Evolutionary conservation across 768 basidiomycete genomes (phyloP), one percentile per base, ranked within the genome.

Genomic region (Leccinum ochraceum): DNA sequence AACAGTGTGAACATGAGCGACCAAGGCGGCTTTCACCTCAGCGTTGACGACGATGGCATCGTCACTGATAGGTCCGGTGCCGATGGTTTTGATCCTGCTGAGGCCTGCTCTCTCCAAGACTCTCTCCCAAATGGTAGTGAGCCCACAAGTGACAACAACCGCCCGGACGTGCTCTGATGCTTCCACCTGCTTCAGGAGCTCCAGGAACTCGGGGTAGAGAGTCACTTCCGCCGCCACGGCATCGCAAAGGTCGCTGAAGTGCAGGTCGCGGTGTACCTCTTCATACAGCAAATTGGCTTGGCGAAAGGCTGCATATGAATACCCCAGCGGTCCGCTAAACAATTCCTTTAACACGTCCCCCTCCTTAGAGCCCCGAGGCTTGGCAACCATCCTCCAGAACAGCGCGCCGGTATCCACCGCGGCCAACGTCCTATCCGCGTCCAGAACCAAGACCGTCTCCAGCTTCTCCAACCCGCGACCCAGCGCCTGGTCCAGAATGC

Each of bases 1-100:
- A 60, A 62, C 37, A n/a, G 58, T 60, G 28, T 54, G 61, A 36
- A 62, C 22, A 54, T 62, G 61, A 51, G 30, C 30, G 30, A 62
- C 61, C 61, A 62, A 60, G 58, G 61, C 58, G 24, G 61, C 61
- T 60, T 62, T 62, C 53, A 62, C 58, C 61, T 62, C 61, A 60
- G 61, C 53, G 48, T 42, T 62, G 48, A 62, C 58, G 37, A 62
- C 37, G 48, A 60, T 26, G 58, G 61, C 3, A 60, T 60, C 53
- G 4, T 54, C 54, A 42, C 61, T 17, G 48, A 55, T 54, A 62
- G 61, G 61, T 62, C 61, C 13, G 10, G 61, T 4, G 48, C 61
- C 58, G 17, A 62, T 62, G 58, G 3, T 54, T 54, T 51, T 62
- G 53, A 62, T 60, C 58, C 53, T 60, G 61, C 48, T 62, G 61